Conservation (phyloP, 2,329 filamentous ascomycete genomes). For the Trichoderma asperellum region DNA sequence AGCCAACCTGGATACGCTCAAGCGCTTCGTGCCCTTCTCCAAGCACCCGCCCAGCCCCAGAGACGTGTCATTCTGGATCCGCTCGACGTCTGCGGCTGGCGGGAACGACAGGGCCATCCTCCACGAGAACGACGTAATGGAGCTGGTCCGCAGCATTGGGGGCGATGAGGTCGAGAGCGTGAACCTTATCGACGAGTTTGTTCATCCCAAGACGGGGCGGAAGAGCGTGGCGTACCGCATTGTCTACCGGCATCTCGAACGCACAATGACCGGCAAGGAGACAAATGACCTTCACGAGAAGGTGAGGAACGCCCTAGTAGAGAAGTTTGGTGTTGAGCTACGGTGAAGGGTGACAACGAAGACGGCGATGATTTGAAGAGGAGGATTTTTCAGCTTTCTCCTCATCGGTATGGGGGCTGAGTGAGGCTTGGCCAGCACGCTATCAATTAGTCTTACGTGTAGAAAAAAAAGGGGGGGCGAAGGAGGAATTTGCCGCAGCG, state of each 20-base stretch:
- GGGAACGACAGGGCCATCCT: constrained; percentile 59
- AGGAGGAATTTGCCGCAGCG: background rate
- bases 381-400: background rate
- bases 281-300: constrained; percentile 74
- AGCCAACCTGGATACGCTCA: constrained; percentile 52
- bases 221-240: constrained; percentile 90
- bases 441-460: constrained; percentile 15
- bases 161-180: constrained; percentile 91
- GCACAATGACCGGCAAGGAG: constrained; percentile 84
- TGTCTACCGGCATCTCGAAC: constrained; percentile 90
- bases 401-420: constrained; percentile 1
- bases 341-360: constrained; percentile 34
- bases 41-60: constrained; percentile 88
- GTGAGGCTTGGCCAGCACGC: constrained; percentile 16
- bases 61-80: constrained; percentile 93
- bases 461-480: background rate
- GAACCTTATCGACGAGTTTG: constrained; percentile 80
- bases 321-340: constrained; percentile 73
- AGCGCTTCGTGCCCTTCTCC: constrained; percentile 82
- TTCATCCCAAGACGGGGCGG: constrained; percentile 80
- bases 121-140: constrained; percentile 98
- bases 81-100: constrained; percentile 50
- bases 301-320: constrained; percentile 67
- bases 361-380: background rate
- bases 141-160: constrained; percentile 80